Percentiles rank a stretch among this genome's conserved stretches.
Evolutionary conservation across 2,329 filamentous ascomycete species (phyloP).

Genomic region (Alternaria dauci): DNA sequence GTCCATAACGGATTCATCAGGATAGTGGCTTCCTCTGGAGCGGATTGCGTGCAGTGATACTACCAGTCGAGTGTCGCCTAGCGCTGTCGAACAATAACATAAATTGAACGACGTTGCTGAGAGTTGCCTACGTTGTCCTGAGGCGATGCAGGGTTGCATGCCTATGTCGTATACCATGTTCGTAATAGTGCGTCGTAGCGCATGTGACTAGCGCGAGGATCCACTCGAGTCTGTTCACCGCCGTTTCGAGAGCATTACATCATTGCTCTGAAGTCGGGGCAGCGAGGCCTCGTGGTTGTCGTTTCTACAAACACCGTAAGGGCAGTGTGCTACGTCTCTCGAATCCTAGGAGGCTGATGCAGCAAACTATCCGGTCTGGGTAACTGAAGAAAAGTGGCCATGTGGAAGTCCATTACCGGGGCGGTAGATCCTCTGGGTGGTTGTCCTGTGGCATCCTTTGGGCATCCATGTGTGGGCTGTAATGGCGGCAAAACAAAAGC

Average conservation of each 20-base stretch:
- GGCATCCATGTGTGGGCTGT: constrained; percentile 37
- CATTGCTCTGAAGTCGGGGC: constrained; percentile 38
- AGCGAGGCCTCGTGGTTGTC: constrained; percentile 33
- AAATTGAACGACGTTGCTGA: constrained; percentile 37
- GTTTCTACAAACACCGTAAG: constrained; percentile 41
- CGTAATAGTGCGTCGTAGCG: constrained; percentile 28
- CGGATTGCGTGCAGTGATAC: constrained; percentile 18
- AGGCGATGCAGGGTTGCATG: constrained; percentile 26
- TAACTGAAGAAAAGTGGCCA: constrained; percentile 37
- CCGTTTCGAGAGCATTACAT: constrained; percentile 37
- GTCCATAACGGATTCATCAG: neutral
- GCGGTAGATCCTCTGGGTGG: constrained; percentile 22
- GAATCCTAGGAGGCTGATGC: constrained; percentile 16
- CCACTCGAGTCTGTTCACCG: constrained; percentile 35
- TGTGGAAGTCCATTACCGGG: constrained; percentile 26
- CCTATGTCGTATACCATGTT: constrained; percentile 22
- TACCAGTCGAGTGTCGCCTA: constrained; percentile 24
- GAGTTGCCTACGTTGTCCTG: constrained; percentile 32
- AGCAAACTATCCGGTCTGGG: constrained; percentile 10
- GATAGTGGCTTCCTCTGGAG: neutral
- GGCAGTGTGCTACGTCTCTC: constrained; percentile 30
- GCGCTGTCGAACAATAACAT: constrained; percentile 37
- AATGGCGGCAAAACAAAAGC: constrained; percentile 41
- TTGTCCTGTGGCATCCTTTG: constrained; percentile 36
- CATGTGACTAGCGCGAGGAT: constrained; percentile 30